phyloP scores from a whole-genome alignment of 768 basidiomycete genomes.

The Macrolepiota fuliginosa region DNA sequence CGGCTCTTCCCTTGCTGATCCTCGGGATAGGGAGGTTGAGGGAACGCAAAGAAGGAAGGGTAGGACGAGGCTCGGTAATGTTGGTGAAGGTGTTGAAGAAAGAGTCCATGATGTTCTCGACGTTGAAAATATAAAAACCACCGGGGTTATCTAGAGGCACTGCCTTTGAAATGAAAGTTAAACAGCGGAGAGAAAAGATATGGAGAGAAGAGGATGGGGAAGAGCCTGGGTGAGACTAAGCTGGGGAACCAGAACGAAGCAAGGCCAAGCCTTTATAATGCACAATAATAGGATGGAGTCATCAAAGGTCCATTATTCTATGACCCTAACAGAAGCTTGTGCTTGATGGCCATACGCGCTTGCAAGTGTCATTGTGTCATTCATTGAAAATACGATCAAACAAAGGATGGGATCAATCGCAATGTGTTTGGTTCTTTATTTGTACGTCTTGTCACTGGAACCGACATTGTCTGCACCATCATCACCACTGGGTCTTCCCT shows the following conservation, averaged over 20 bases:
- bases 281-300: background rate
- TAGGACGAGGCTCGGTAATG: slow-evolving; percentile 33
- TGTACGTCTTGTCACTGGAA: background rate
- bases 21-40: slow-evolving; percentile 34
- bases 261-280: background rate
- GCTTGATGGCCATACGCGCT: background rate
- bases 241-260: background rate
- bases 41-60: slow-evolving; percentile 50
- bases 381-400: background rate
- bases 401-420: background rate
- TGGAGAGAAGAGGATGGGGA: slow-evolving; percentile 14
- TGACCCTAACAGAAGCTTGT: slow-evolving; percentile 2
- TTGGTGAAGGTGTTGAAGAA: slow-evolving; percentile 16
- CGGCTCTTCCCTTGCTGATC: slow-evolving; percentile 5
- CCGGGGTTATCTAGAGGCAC: slow-evolving; percentile 36
- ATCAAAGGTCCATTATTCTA: slow-evolving; percentile 8
- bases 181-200: slow-evolving; percentile 20
- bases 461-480: background rate
- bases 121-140: slow-evolving; percentile 23
- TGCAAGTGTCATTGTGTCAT: background rate
- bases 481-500: background rate
- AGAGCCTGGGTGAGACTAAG: slow-evolving; percentile 8
- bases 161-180: slow-evolving; percentile 26
- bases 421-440: background rate
- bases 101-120: slow-evolving; percentile 9